phyloP scores from a whole-genome alignment of 2,329 filamentous ascomycete genomes.

The Fusarium haematococcum region DNA sequence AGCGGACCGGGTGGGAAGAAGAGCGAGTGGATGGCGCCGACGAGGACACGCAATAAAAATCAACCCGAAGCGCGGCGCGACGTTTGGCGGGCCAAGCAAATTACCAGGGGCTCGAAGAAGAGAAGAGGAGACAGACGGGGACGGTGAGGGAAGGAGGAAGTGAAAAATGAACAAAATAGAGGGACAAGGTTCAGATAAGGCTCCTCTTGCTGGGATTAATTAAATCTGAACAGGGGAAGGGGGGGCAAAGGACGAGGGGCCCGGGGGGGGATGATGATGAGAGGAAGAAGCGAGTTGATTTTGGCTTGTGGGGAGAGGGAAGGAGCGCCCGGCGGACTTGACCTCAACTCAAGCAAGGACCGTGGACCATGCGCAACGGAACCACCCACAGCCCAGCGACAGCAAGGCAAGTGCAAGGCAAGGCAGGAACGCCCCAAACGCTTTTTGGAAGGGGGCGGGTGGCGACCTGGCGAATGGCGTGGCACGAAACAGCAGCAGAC shows the following conservation, averaged over 20 bases:
- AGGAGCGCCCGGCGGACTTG: conserved; percentile 8
- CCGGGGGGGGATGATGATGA: background rate
- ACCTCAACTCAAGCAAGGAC: background rate
- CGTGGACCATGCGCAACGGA: conserved; percentile 6
- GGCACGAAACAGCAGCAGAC: background rate
- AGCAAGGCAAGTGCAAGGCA: background rate
- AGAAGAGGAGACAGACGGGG: conserved; percentile 18
- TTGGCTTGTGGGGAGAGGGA: conserved; percentile 2
- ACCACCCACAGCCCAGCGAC: background rate
- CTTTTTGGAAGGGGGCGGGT: conserved; percentile 7
- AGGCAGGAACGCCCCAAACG: conserved; percentile 23
- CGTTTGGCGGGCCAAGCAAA: conserved; percentile 17
- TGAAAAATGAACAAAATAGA: conserved; percentile 26
- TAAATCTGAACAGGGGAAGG: conserved; percentile 30
- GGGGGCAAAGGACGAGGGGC: background rate
- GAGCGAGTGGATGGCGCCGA: conserved; percentile 35
- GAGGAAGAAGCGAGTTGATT: background rate
- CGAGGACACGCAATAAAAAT: conserved; percentile 34
- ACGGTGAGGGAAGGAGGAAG: conserved; percentile 25
- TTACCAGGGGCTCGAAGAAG: conserved; percentile 23
- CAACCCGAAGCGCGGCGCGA: conserved; percentile 33
- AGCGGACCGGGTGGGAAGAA: conserved; percentile 9
- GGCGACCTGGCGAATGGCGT: background rate
- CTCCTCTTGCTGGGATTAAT: conserved; percentile 30
- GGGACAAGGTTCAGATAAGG: conserved; percentile 34